These are phyloP conservation scores for Lipomyces mesembrius DNA, from an alignment of 805 yeast species.

Conservation along the genomic window DNA sequence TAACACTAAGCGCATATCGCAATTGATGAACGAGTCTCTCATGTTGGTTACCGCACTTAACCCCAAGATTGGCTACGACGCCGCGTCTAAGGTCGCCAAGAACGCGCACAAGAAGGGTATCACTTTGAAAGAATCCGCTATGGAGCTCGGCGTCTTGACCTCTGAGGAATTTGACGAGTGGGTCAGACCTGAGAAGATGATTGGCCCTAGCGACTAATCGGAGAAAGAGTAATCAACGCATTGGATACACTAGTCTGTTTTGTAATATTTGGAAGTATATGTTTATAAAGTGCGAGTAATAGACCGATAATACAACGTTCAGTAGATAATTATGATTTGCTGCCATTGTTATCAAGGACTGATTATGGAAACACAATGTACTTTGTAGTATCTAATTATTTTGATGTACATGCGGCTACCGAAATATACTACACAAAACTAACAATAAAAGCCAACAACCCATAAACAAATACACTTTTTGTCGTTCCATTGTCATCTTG, in stretches of 20 bases:
- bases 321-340: background rate
- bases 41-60: constrained; percentile 98
- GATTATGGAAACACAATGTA: background rate
- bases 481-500: background rate
- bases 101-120: constrained; percentile 98
- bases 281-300: background rate
- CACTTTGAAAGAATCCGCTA: constrained; percentile 91
- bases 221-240: background rate
- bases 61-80: constrained; percentile 98
- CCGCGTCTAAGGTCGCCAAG: constrained; percentile 97
- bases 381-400: background rate
- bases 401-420: constrained; percentile 4
- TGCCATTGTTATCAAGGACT: background rate
- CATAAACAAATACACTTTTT: background rate
- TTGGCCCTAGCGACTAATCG: constrained; percentile 66
- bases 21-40: constrained; percentile 88
- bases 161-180: constrained; percentile 90
- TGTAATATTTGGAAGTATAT: background rate
- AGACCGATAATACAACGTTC: background rate
- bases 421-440: constrained; percentile 4
- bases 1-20: constrained; percentile 82
- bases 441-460: constrained; percentile 2
- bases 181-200: constrained; percentile 98
- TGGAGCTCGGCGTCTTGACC: constrained; percentile 83
- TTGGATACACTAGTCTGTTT: background rate